A percentile compares a stretch with the other conserved stretches of the same genome.
phyloP scores from a whole-genome alignment of 441 rosid genomes.

The Corymbia calophylla region DNA sequence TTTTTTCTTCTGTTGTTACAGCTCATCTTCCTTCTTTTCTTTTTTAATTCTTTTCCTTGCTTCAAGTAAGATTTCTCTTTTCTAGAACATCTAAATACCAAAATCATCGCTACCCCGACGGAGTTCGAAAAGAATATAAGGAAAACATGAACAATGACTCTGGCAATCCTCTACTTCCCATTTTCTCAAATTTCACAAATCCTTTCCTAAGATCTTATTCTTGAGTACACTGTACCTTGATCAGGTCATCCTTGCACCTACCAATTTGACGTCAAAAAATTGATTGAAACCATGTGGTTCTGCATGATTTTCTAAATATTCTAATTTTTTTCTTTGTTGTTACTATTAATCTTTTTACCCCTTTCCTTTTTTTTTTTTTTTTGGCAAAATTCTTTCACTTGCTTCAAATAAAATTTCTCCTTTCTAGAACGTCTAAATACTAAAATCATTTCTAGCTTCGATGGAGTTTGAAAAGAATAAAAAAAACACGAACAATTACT shows the following conservation, averaged over 20 bases:
- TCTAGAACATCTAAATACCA: neutral
- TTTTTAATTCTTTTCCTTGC: neutral
- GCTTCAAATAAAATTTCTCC: neutral
- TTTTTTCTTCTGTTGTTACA: neutral
- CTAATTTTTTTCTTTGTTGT: neutral
- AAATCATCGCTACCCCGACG: constrained; percentile 50
- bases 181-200: neutral
- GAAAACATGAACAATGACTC: too few relatives aligned
- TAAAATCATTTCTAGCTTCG: neutral
- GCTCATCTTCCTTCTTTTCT: neutral
- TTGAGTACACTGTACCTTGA: constrained; percentile 15
- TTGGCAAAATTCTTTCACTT: neutral
- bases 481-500: neutral
- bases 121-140: constrained; percentile 19
- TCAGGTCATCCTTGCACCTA: neutral
- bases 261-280: neutral
- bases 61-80: neutral
- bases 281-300: neutral
- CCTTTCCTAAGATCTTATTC: constrained; percentile 13
- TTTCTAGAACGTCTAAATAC: neutral
- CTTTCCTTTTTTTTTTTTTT: neutral
- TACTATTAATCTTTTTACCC: neutral
- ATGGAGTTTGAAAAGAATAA: neutral
- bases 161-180: too few relatives aligned
- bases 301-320: neutral